phyloP scores from a whole-genome alignment of 192 early-diverging fungal genomes.

The Obelidium mucronatum region DNA sequence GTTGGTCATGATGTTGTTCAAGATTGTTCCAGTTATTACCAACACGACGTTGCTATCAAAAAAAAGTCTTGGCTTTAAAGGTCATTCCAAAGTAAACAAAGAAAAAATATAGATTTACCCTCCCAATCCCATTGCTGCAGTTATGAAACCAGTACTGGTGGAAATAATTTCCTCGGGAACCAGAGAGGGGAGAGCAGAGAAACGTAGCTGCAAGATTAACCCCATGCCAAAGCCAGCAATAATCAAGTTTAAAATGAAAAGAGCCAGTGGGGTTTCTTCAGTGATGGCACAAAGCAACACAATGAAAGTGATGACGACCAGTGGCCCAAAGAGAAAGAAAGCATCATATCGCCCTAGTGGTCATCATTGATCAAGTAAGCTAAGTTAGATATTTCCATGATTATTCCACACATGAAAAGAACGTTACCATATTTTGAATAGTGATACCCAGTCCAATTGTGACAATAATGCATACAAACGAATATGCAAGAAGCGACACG shows the following conservation, averaged over 20 bases:
- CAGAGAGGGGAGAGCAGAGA: background rate
- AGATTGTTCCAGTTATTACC: background rate
- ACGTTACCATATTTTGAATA: no score
- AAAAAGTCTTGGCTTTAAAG: background rate
- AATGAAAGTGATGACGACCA: background rate
- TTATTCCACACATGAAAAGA: no score
- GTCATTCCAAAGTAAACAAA: background rate
- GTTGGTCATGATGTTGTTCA: slow-evolving; percentile 4
- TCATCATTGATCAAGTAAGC: no score
- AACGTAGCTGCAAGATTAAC: background rate
- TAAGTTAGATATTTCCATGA: no score
- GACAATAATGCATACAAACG: background rate
- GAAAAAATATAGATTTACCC: background rate
- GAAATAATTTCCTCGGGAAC: background rate
- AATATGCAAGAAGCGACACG: background rate
- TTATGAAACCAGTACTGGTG: background rate
- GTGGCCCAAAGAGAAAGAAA: background rate
- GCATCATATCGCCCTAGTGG: background rate
- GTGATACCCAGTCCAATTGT: no score
- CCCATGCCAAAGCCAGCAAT: background rate
- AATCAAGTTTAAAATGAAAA: background rate
- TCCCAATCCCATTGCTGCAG: background rate
- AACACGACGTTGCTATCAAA: background rate
- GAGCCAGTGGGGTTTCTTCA: background rate
- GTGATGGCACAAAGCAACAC: background rate